phyloP scores from a whole-genome alignment of 768 basidiomycete species.

The Boletus tylopilopsis region DNA sequence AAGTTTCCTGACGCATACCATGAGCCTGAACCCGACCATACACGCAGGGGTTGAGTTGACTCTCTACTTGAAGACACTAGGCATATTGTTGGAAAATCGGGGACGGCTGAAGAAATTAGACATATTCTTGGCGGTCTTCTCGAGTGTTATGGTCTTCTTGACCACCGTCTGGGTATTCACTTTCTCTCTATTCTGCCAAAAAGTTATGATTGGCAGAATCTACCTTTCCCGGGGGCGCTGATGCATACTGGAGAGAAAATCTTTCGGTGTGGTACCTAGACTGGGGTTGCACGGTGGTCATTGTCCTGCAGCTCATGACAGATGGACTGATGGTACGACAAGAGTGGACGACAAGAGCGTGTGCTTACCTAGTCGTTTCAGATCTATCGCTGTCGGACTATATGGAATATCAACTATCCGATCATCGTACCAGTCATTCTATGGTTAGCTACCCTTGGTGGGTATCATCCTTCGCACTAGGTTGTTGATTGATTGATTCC shows the following conservation, averaged over 20 bases:
- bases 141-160: slow-evolving; percentile 21
- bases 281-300: slow-evolving; percentile 22
- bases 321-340: slow-evolving; percentile 27
- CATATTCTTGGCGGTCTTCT: slow-evolving; percentile 22
- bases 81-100: slow-evolving; percentile 4
- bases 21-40: not conserved
- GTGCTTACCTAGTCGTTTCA: slow-evolving; percentile 16
- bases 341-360: not conserved
- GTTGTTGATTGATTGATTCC: not conserved
- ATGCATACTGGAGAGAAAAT: slow-evolving; percentile 27
- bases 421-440: slow-evolving; percentile 15
- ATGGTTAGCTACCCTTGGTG: slow-evolving; percentile 22
- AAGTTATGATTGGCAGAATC: slow-evolving; percentile 35
- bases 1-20: not conserved
- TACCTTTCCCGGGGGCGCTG: slow-evolving; percentile 33
- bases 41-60: slow-evolving; percentile 19
- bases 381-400: slow-evolving; percentile 37
- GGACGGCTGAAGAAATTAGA: slow-evolving; percentile 5
- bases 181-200: slow-evolving; percentile 20
- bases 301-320: slow-evolving; percentile 32
- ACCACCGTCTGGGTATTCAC: slow-evolving; percentile 29
- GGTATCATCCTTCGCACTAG: not conserved
- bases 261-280: slow-evolving; percentile 26
- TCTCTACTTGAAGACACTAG: slow-evolving; percentile 22
- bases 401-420: slow-evolving; percentile 27